Conservation (phyloP, 75 land plant species). For the Picea glauca region DNA sequence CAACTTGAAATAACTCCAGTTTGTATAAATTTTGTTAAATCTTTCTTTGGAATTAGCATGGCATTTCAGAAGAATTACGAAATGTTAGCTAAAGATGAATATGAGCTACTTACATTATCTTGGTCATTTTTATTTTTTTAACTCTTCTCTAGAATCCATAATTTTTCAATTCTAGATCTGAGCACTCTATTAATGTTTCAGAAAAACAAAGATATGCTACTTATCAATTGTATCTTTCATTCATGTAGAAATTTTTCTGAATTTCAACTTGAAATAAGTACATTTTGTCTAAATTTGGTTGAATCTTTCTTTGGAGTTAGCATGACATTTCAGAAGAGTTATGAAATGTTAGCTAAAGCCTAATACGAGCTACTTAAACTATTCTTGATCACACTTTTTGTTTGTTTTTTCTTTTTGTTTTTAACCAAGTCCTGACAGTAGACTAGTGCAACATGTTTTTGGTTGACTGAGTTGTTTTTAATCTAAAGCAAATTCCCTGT, state of each 20-base stretch:
- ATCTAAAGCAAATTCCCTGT: not conserved
- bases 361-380: not conserved
- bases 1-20: not conserved
- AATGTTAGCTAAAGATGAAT: not conserved
- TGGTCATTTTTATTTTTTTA: too few species aligned
- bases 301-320: not conserved
- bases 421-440: too few species aligned
- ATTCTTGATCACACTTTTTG: too few species aligned
- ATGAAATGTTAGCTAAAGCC: not conserved
- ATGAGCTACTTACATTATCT: not conserved
- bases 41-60: not conserved
- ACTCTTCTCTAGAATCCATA: too few species aligned
- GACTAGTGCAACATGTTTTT: not conserved
- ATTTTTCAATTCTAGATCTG: not conserved
- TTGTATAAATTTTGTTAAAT: not conserved
- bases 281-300: not conserved
- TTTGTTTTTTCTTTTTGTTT: too few species aligned
- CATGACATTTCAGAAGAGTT: not conserved
- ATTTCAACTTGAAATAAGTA: not conserved
- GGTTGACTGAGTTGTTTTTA: not conserved
- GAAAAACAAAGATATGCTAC: not conserved
- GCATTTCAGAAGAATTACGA: not conserved
- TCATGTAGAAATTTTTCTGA: not conserved
- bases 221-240: not conserved
- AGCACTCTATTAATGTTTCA: not conserved